Base-by-base conservation (phyloP, 129 eudicot species). In the Chrysanthemum seticuspe region DNA sequence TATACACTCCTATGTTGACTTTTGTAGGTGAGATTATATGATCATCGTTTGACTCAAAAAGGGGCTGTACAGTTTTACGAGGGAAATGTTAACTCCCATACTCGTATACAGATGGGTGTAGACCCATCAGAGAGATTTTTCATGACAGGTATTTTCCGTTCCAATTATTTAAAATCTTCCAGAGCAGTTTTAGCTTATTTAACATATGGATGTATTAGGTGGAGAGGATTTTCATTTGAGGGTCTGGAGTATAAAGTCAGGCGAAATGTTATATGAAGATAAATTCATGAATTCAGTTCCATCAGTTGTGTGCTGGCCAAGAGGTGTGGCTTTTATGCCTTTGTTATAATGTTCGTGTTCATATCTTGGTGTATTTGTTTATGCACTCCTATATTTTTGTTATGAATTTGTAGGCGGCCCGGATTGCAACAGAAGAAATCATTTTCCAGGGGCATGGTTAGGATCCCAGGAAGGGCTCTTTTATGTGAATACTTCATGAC, bases 171-270 rank as follows among this genome's bases (percentile, higher is more conserved):
- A 11, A 21, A 12, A 0, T 10, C 4, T 4, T 8, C 69, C 25
- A 5, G 19, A 15, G 18, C 13, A 27, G 1, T n/a, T 11, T 16
- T 19, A 16, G 34, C 59, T 2, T 18, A 25, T 13, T 52, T 64
- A 61, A 55, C 70, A 47, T 62, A 25, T 63, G 18, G 14, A 5
- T 67, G 71, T 53, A 59, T 56, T 74, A 94, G 98, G 98, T 14
- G 98, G 98, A 57, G 98, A 94, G 81, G 97, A 94, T 82, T 80
- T 80, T 74, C 74, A 72, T 44, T 44, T 88, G 76, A 89, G 98
- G 67, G 3, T 81, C 6, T 94, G 98, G 98, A 84, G 87, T 71
- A 87, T 94, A 21, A 87, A 84, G 71, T 85, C 98, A 0, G 97
- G 97, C 5, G 91, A 86, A 71, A 63, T 90, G 87, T 83, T 94